Evolutionary conservation across 2,329 filamentous ascomycete species (phyloP), one percentile per base, ranked within the genome.

Genomic region (Xylaria sp.): DNA sequence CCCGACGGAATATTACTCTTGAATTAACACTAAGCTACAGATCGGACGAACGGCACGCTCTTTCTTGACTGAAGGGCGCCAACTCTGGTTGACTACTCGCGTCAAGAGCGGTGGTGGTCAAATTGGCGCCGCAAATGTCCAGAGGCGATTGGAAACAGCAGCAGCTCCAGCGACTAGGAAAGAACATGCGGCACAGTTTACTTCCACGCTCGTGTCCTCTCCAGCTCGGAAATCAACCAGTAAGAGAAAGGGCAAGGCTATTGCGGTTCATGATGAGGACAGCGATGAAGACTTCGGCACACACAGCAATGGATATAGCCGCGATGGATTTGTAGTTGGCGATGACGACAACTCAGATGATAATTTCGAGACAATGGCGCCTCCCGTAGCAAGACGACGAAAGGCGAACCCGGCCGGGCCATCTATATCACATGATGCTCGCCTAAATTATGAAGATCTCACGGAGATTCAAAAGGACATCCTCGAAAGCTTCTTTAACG

Each of bases 401-500:
- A 80, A 74, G 75, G 81, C 73, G 39, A 77, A 76, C 69, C 72
- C 84, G 20, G 79, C 87, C 28, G 88, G 87, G 1, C 84, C 86
- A 37, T 90, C 89, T 0, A 92, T 91, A 69, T 86, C 84, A 1
- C 82, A 81, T 13, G 87, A 91, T 73, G 78, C 83, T 23, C 84
- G 85, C 23, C 82, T 91, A 71, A 82, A 83, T 20, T 80, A 81
- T 23, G 78, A 80, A 12, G 74, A 77, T 20, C 79, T 93, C 1
- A 82, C 84, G 15, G 86, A 89, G 0, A 79, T 90, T 25, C 91
- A 94, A 74, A 84, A 85, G 56, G 85, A 88, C 65, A 80, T 92
- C 25, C 83, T 94, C n/a, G 81, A 86, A 25, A 82, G 85, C 37
- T 96, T 95, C 76, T 84, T 93, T 25, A 77, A 81, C 0, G 84